Conservation (phyloP, 352 stramenopile genomes). For the Globisporangium uncinulatum region DNA sequence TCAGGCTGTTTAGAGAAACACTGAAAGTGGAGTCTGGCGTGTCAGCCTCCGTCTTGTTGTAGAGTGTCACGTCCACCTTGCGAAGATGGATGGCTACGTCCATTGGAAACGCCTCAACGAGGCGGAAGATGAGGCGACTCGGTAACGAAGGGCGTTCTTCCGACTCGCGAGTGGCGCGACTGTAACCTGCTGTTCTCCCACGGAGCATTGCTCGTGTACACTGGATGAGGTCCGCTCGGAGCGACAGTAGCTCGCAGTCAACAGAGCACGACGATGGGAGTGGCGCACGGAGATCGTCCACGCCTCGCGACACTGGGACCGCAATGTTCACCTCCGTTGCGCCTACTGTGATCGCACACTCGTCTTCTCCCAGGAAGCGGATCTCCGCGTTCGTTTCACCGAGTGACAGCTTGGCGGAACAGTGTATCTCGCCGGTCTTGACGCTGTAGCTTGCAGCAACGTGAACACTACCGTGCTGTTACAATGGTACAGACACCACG, state of each 20-base stretch:
- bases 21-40: neutral
- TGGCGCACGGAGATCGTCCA: conserved; percentile 12
- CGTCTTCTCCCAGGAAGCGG: conserved; percentile 5
- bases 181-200: neutral
- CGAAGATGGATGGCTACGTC: conserved; percentile 6
- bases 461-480: conserved; percentile 26
- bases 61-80: conserved; percentile 8
- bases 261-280: conserved; percentile 12
- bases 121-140: conserved; percentile 8
- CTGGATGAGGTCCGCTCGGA: neutral
- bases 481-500: neutral
- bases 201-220: neutral
- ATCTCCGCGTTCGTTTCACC: conserved; percentile 1
- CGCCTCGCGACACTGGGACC: conserved; percentile 15
- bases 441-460: conserved; percentile 17
- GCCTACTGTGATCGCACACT: conserved; percentile 13
- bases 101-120: conserved; percentile 7
- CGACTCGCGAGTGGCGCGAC: neutral
- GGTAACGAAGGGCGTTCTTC: neutral
- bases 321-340: conserved; percentile 21
- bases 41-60: neutral
- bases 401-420: conserved; percentile 13
- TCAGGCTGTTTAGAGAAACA: neutral
- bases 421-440: conserved; percentile 14
- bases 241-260: conserved; percentile 4